phyloP scores from a whole-genome alignment of 441 rosid species.

The Isatis lusitanica region DNA sequence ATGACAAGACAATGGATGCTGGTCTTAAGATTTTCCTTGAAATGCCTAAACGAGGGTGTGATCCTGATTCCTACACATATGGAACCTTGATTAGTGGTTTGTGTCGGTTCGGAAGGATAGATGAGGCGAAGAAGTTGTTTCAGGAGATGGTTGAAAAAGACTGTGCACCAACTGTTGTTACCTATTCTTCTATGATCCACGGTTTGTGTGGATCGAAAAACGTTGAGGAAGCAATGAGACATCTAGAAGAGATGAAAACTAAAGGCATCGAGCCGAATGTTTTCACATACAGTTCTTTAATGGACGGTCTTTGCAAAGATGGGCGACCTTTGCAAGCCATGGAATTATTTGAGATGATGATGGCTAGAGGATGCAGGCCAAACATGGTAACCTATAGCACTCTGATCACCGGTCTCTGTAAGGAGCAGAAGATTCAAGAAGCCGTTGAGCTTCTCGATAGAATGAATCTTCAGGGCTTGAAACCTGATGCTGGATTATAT shows the following conservation, averaged over 20 bases:
- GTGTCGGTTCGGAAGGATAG: slow-evolving; percentile 62
- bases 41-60: slow-evolving; percentile 71
- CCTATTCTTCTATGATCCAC: slow-evolving; percentile 72
- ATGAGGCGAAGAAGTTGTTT: slow-evolving; percentile 71
- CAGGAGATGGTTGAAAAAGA: slow-evolving; percentile 72
- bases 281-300: slow-evolving; percentile 71
- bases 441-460: slow-evolving; percentile 76
- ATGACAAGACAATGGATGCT: slow-evolving; percentile 58
- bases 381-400: slow-evolving; percentile 73
- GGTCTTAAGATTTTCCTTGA: slow-evolving; percentile 74
- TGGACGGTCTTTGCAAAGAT: slow-evolving; percentile 83
- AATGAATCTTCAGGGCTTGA: slow-evolving; percentile 90
- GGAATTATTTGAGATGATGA: slow-evolving; percentile 66
- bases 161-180: slow-evolving; percentile 79
- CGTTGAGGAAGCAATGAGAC: slow-evolving; percentile 59
- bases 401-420: slow-evolving; percentile 71
- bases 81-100: slow-evolving; percentile 91
- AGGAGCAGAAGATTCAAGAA: slow-evolving; percentile 60
- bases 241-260: slow-evolving; percentile 69
- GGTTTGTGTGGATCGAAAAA: slow-evolving; percentile 65
- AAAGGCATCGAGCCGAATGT: slow-evolving; percentile 82
- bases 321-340: slow-evolving; percentile 58
- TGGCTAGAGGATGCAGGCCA: slow-evolving; percentile 53
- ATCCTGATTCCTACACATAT: slow-evolving; percentile 81
- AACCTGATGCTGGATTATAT: slow-evolving; percentile 82